phyloP scores from a whole-genome alignment of 176 grass and related monocot genomes.

The Calamus simplicifolius region DNA sequence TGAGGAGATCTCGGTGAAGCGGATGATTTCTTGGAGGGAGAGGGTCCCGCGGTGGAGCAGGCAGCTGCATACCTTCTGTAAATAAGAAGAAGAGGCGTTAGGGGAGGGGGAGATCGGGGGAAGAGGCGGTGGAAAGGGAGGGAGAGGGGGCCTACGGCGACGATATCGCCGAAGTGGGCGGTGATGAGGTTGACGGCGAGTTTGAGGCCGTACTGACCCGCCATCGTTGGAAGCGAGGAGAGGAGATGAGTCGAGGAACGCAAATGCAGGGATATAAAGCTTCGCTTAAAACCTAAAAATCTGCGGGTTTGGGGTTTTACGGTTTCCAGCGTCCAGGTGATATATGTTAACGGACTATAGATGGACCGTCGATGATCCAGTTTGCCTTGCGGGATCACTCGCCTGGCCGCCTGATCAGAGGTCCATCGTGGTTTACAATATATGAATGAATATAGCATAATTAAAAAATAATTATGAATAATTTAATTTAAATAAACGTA shows the following conservation, averaged over 20 bases:
- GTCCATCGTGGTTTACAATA: too few species aligned
- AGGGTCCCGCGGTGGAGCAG: conserved; percentile 55
- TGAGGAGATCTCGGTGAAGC: conserved; percentile 28
- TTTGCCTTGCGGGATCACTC: too few species aligned
- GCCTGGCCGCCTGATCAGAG: too few species aligned
- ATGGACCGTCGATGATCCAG: too few species aligned
- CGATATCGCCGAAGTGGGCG: conserved; percentile 57
- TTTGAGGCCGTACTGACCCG: conserved; percentile 39
- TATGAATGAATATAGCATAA: too few species aligned
- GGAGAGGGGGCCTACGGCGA: conserved; percentile 37
- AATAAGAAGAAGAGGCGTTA: background rate
- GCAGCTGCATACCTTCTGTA: conserved; percentile 70
- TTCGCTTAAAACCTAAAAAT: too few species aligned
- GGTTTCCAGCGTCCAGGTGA: too few species aligned
- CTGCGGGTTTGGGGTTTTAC: too few species aligned
- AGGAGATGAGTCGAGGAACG: background rate
- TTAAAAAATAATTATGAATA: too few species aligned
- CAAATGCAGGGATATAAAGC: too few species aligned
- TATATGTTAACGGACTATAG: too few species aligned
- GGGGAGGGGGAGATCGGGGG: background rate
- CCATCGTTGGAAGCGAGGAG: conserved; percentile 30
- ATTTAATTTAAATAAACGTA: too few species aligned
- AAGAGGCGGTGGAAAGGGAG: background rate
- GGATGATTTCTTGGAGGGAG: conserved; percentile 47
- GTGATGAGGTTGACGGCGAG: conserved; percentile 51